A percentile compares a stretch with the other conserved stretches of the same genome.
These are phyloP conservation scores for Barnettozyma hawaiiensis DNA, from an alignment of 1,139 yeast genomes.

Conservation along the genomic window DNA sequence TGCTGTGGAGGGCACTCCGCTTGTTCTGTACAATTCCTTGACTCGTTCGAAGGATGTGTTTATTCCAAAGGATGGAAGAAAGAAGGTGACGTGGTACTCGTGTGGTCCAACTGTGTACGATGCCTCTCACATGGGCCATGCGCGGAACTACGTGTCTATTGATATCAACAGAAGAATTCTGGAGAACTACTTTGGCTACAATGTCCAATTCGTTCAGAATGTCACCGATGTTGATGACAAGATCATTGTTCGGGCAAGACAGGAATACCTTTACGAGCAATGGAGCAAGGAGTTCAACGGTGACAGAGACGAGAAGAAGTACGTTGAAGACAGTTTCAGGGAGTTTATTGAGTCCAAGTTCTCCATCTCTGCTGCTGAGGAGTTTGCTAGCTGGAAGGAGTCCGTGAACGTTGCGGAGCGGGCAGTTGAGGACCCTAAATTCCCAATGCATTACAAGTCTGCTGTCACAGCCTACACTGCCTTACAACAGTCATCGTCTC, in stretches of 20 bases:
- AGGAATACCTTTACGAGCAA: constrained; percentile 65
- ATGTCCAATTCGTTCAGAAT: constrained; percentile 83
- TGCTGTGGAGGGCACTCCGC: not conserved
- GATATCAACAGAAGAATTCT: constrained; percentile 87
- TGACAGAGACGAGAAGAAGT: constrained; percentile 35
- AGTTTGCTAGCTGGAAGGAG: constrained; percentile 48
- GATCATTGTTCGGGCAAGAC: constrained; percentile 91
- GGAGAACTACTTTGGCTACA: constrained; percentile 87
- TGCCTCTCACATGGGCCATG: constrained; percentile 98
- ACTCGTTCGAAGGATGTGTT: constrained; percentile 79
- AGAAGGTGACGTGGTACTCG: constrained; percentile 86
- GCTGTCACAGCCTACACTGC: constrained; percentile 48
- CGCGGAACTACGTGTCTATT: constrained; percentile 90
- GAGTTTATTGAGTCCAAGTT: not conserved
- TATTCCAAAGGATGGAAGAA: constrained; percentile 50
- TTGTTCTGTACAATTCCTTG: constrained; percentile 62
- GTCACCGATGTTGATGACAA: constrained; percentile 98
- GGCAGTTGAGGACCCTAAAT: constrained; percentile 62
- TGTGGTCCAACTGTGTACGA: constrained; percentile 99
- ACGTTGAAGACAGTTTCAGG: not conserved
- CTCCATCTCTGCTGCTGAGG: constrained; percentile 18
- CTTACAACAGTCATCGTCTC: constrained; percentile 27
- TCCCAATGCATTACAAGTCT: constrained; percentile 78
- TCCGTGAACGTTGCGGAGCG: constrained; percentile 44
- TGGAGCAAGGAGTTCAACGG: constrained; percentile 33